Percentiles rank a stretch among this genome's conserved stretches.
Conservation (phyloP, 805 yeast genomes). For the Cyberlindnera saturnus region DNA sequence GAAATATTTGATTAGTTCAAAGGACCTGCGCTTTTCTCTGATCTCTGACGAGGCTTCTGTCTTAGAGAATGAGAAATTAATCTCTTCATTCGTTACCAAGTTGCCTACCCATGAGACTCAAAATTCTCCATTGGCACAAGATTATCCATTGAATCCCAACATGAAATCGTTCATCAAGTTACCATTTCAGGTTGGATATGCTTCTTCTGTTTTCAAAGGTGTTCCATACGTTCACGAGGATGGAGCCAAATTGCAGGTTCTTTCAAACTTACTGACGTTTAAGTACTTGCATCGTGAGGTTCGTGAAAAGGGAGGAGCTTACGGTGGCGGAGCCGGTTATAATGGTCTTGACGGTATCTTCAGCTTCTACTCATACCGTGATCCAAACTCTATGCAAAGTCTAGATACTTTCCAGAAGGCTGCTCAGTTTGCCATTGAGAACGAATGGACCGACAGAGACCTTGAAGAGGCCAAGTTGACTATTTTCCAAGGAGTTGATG, state of each 20-base stretch:
- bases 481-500: constrained; percentile 86
- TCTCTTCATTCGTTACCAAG: constrained; percentile 24
- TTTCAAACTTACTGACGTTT: constrained; percentile 75
- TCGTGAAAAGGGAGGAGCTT: constrained; percentile 95
- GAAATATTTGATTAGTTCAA: constrained; percentile 34
- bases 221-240: constrained; percentile 63
- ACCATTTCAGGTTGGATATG: constrained; percentile 86
- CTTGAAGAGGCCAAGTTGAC: constrained; percentile 87
- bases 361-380: constrained; percentile 85
- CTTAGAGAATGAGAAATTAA: constrained; percentile 23
- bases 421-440: constrained; percentile 41
- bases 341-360: constrained; percentile 77
- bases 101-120: constrained; percentile 18
- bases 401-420: constrained; percentile 50
- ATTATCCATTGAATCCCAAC: constrained; percentile 14
- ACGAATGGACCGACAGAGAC: constrained; percentile 54
- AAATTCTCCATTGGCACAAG: constrained; percentile 2
- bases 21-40: constrained; percentile 44
- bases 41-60: constrained; percentile 48
- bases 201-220: constrained; percentile 63
- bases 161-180: constrained; percentile 50
- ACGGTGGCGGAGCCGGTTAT: constrained; percentile 90
- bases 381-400: constrained; percentile 79
- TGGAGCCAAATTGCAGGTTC: constrained; percentile 79
- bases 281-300: constrained; percentile 83